Percentiles rank a stretch among this genome's conserved stretches.
phyloP scores from a whole-genome alignment of 352 stramenopile species.

The Globisporangium radiosum region DNA sequence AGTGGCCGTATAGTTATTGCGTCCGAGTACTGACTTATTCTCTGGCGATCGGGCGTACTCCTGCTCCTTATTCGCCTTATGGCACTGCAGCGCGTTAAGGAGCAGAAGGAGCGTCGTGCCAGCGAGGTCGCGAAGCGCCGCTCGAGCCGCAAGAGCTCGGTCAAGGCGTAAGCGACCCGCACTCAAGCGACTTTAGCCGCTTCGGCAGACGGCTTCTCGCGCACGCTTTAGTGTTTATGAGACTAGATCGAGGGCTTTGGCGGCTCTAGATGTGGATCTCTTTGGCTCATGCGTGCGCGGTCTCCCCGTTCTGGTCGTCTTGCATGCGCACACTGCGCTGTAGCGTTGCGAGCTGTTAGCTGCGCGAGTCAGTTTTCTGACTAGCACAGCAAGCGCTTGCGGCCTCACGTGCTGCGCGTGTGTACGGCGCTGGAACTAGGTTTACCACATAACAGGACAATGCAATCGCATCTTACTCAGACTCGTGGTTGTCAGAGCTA shows the following conservation, averaged over 20 bases:
- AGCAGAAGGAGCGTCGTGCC: slow-evolving; percentile 96
- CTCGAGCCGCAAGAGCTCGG: slow-evolving; percentile 93
- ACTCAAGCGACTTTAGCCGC: not conserved
- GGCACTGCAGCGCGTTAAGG: slow-evolving; percentile 96
- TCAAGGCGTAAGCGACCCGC: slow-evolving; percentile 75
- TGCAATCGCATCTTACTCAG: slow-evolving; percentile 14
- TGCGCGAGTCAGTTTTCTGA: too few relatives aligned
- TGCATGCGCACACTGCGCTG: too few relatives aligned
- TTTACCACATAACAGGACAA: slow-evolving; percentile 26
- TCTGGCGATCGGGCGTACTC: slow-evolving; percentile 28
- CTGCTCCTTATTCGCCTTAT: slow-evolving; percentile 92
- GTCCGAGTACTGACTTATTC: slow-evolving; percentile 29
- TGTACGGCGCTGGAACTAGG: slow-evolving; percentile 8
- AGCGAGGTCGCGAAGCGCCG: slow-evolving; percentile 98
- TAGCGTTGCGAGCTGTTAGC: too few relatives aligned
- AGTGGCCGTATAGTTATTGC: not conserved
- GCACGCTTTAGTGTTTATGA: not conserved
- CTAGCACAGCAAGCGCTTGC: too few relatives aligned
- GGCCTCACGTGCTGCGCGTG: not conserved
- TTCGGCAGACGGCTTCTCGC: slow-evolving; percentile 2
- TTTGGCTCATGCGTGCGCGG: slow-evolving; percentile 2
- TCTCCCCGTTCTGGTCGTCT: not conserved
- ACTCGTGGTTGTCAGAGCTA: too few relatives aligned
- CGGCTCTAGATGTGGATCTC: not conserved
- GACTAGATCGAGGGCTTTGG: not conserved